A percentile compares a stretch with the other conserved stretches of the same genome.
Conservation (phyloP, 2,329 filamentous ascomycete species). For the Fusarium nurragi region DNA sequence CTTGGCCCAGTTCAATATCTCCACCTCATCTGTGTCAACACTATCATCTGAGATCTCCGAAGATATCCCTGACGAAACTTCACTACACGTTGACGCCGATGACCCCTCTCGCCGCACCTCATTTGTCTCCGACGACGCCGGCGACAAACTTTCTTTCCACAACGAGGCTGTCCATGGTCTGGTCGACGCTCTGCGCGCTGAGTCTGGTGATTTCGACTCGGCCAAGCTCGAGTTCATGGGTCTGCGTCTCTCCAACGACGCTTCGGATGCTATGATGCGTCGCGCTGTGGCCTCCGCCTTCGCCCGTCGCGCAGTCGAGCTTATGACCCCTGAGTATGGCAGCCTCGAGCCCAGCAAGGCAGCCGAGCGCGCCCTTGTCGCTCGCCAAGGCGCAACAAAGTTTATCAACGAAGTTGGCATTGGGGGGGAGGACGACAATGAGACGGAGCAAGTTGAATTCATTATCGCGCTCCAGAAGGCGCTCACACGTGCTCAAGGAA, state of each 20-base stretch:
- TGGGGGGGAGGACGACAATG: slow-evolving; percentile 61
- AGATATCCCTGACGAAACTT: slow-evolving; percentile 73
- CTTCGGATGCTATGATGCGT: slow-evolving; percentile 87
- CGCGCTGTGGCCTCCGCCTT: slow-evolving; percentile 87
- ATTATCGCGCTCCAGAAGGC: slow-evolving; percentile 84
- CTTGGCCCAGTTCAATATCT: slow-evolving; percentile 62
- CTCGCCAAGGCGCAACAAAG: slow-evolving; percentile 61
- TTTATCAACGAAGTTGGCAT: slow-evolving; percentile 70
- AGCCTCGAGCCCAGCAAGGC: slow-evolving; percentile 70
- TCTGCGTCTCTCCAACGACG: slow-evolving; percentile 89
- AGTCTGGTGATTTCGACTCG: slow-evolving; percentile 80
- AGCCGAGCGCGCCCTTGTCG: slow-evolving; percentile 68
- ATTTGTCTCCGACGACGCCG: slow-evolving; percentile 77
- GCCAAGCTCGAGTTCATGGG: slow-evolving; percentile 91
- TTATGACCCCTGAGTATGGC: slow-evolving; percentile 63
- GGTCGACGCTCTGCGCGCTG: slow-evolving; percentile 83
- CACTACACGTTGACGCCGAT: slow-evolving; percentile 52
- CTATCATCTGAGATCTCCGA: slow-evolving; percentile 72
- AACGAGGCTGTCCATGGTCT: slow-evolving; percentile 86
- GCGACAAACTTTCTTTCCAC: slow-evolving; percentile 72
- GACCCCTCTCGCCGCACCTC: slow-evolving; percentile 74
- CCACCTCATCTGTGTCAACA: slow-evolving; percentile 65
- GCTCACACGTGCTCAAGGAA: slow-evolving; percentile 71
- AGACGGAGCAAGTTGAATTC: slow-evolving; percentile 86
- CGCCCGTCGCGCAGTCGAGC: slow-evolving; percentile 79